Base-by-base conservation (phyloP, 331 rosid genomes). In the Prunus yedoensis region DNA sequence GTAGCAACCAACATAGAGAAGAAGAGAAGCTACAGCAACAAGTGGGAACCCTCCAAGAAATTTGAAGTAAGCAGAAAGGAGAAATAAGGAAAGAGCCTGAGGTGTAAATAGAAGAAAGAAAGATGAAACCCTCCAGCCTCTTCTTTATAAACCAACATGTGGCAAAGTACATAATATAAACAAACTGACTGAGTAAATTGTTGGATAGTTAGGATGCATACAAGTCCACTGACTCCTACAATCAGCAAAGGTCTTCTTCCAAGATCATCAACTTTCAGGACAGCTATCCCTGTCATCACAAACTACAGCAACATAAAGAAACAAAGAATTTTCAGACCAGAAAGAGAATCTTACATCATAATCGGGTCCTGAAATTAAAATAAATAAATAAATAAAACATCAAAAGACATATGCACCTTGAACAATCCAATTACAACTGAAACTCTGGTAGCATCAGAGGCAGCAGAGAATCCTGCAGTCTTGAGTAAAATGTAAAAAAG, bases 391-490 rank as follows among this genome's bases (percentile, higher is more conserved):
- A 59, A 61, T 38, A 68, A 16, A 59, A 60, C 30, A 64, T 38
- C 59, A 47, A 3, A 63, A 27, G 17, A 84, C 54, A 52, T 3
- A 63, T 51, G 25, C 84, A 92, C 99, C 97, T 94, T 94, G 87
- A 94, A 94, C 65, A 89, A 30, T 68, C 99, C 97, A 35, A 94
- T 94, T 57, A 94, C 82, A 77, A 94, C 99, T 32, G 97, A 94
- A 73, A 94, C 97, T 86, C 89, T 86, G 45, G 99, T 86, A 27
- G 99, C 99, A 79, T 92, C 99, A 38, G 99, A 74, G 41, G 99
- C 99, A 61, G 96, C 97, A 79, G 96, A 83, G 81, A 94, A 94
- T 74, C 99, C 99, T 72, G 99, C 99, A 75, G 89, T 90, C 99
- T 94, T 63, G 79, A 83, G 54, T 63, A 51, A 71, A 87, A 53